phyloP scores from a whole-genome alignment of 75 land plant genomes.

The Adiantum capillusveneris region DNA sequence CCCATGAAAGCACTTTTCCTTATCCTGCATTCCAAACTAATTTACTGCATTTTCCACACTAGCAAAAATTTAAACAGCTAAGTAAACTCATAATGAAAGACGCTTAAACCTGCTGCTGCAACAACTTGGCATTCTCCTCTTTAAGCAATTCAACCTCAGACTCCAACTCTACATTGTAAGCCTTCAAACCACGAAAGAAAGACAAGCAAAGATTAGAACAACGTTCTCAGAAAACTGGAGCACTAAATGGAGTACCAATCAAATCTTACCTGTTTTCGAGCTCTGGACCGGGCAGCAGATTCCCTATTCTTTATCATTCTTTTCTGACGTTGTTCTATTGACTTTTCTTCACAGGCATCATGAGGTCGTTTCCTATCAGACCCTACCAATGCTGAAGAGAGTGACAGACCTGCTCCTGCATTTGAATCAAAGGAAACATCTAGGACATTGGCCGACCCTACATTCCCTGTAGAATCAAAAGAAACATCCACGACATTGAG shows the following conservation, averaged over 20 bases:
- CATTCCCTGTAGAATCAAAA: background rate
- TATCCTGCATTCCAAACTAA: too few species aligned
- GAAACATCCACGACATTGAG: background rate
- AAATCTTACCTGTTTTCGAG: conserved; percentile 52
- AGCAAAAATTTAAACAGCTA: too few species aligned
- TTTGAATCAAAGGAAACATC: too few species aligned
- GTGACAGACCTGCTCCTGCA: background rate
- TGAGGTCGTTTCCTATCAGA: background rate
- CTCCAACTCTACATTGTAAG: conserved; percentile 57
- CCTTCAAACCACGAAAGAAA: conserved; percentile 15
- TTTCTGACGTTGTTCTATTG: conserved; percentile 56
- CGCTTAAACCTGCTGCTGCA: conserved; percentile 31
- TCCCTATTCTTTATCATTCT: conserved; percentile 75
- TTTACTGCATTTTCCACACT: too few species aligned
- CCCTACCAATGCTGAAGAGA: background rate
- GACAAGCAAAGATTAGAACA: background rate
- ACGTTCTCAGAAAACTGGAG: too few species aligned
- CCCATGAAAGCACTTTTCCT: too few species aligned
- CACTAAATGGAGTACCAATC: too few species aligned
- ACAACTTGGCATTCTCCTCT: conserved; percentile 47
- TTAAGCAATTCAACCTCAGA: conserved; percentile 36
- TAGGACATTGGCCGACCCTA: background rate
- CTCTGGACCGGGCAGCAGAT: conserved; percentile 74
- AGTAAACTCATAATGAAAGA: too few species aligned
- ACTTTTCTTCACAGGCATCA: conserved; percentile 27